Evolutionary conservation across 2,329 filamentous ascomycete species (phyloP), one percentile per base, ranked within the genome.

Genomic region (Aplosporella prunicola): DNA sequence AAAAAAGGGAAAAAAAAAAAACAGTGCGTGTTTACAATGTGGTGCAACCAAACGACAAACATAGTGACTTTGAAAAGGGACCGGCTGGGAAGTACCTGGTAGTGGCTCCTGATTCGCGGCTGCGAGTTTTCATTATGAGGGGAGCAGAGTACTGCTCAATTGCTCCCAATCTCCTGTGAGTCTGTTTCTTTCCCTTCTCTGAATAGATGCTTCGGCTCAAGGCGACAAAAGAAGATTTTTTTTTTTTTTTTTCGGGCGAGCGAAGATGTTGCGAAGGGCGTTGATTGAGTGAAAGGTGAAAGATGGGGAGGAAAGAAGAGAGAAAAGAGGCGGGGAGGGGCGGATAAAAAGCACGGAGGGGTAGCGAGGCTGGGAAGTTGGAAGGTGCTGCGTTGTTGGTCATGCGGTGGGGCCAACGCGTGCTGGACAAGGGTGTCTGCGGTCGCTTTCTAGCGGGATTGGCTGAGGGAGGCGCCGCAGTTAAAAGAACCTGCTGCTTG

Each of bases 111-210:
- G 32, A 50, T 51, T 56, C 50, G 57, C 56, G 57, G 53, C 55
- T 61, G 57, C 56, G 58, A 61, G 54, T 55, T 58, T 57, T 56
- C 58, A 61, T 61, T 52, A 56, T 61, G 58, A 60, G 58, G 60
- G 53, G 56, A 51, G 53, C 38, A 35, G 32, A 31, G 28, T 52
- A 52, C n/a, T 32, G 57, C 55, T 58, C 55, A 27, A 24, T 24
- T 8, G 22, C 22, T 8, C n/a, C n/a, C n/a, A n/a, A n/a, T n/a
- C n/a, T n/a, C n/a, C n/a, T n/a, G n/a, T n/a, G n/a, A n/a, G n/a
- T n/a, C n/a, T n/a, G n/a, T n/a, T n/a, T n/a, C n/a, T n/a, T n/a
- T n/a, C n/a, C n/a, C n/a, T n/a, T n/a, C n/a, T n/a, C n/a, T n/a
- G n/a, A n/a, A n/a, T n/a, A n/a, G n/a, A n/a, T n/a, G n/a, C n/a